Evolutionary conservation across 2,329 filamentous ascomycete genomes (phyloP).

Genomic region (Lasiodiplodia hormozganensis): DNA sequence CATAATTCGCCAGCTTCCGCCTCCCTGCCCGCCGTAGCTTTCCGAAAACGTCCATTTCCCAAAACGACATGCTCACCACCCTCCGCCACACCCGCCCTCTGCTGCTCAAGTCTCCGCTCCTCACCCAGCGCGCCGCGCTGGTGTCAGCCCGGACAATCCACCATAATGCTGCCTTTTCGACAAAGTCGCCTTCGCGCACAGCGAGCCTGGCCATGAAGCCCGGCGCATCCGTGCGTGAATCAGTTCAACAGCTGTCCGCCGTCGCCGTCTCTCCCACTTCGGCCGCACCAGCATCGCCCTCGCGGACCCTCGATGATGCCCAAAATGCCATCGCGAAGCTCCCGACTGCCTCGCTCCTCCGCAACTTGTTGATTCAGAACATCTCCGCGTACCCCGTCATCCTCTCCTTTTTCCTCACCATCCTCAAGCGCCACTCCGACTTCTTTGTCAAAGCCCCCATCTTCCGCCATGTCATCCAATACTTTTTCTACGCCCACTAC

Average conservation of each 20-base stretch:
- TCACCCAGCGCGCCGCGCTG: slow-evolving; percentile 14
- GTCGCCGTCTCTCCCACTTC: slow-evolving; percentile 10
- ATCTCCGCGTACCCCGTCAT: slow-evolving; percentile 21
- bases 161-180: slow-evolving; percentile 21
- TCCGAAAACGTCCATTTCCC: slow-evolving; percentile 10
- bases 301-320: slow-evolving; percentile 3
- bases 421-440: slow-evolving; percentile 25
- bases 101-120: slow-evolving; percentile 11
- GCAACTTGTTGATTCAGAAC: slow-evolving; percentile 28
- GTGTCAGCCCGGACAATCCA: slow-evolving; percentile 6
- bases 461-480: slow-evolving; percentile 74
- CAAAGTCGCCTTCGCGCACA: slow-evolving; percentile 4
- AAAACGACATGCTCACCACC: slow-evolving; percentile 26
- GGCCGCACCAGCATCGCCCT: not conserved
- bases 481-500: slow-evolving; percentile 89
- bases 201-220: slow-evolving; percentile 17
- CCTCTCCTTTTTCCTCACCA: slow-evolving; percentile 28
- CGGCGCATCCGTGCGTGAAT: slow-evolving; percentile 14
- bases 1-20: not conserved
- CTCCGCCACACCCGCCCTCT: slow-evolving; percentile 25
- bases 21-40: not conserved
- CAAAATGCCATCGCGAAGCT: slow-evolving; percentile 19
- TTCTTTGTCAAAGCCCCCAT: slow-evolving; percentile 51
- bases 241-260: slow-evolving; percentile 10
- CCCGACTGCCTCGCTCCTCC: slow-evolving; percentile 27